Percentiles rank a stretch among this genome's conserved stretches.
phyloP scores from a whole-genome alignment of 1,284 basidiomycete genomes.

The Malassezia sympodialis region DNA sequence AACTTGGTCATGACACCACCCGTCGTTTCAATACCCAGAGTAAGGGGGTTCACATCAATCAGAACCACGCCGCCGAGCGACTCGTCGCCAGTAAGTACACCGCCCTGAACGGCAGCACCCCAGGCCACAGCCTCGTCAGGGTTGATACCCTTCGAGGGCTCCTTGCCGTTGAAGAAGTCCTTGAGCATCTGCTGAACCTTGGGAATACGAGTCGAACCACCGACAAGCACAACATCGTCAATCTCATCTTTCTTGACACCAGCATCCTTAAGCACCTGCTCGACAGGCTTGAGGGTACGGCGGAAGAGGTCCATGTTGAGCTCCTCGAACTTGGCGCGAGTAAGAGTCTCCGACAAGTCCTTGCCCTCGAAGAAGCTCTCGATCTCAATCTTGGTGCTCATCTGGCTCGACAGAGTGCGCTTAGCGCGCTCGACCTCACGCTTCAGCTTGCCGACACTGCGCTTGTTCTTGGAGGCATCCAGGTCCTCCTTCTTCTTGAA shows the following conservation, averaged over 20 bases:
- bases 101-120: conserved; percentile 94
- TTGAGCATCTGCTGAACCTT: conserved; percentile 94
- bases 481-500: conserved; percentile 48
- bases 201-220: conserved; percentile 96
- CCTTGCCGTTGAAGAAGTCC: conserved; percentile 80
- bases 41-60: conserved; percentile 88
- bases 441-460: conserved; percentile 92
- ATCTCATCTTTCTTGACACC: conserved; percentile 95
- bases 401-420: conserved; percentile 77
- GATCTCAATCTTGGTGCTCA: conserved; percentile 64
- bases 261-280: conserved; percentile 95
- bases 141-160: conserved; percentile 85
- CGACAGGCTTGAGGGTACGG: conserved; percentile 98
- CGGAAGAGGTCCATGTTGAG: conserved; percentile 97
- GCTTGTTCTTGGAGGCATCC: conserved; percentile 74
- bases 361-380: conserved; percentile 84
- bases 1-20: conserved; percentile 97
- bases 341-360: conserved; percentile 92
- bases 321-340: conserved; percentile 96
- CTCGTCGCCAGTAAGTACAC: conserved; percentile 81
- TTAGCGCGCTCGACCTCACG: conserved; percentile 98
- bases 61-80: conserved; percentile 72
- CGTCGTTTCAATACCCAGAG: conserved; percentile 94
- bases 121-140: conserved; percentile 68
- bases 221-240: conserved; percentile 78